These are phyloP conservation scores for Botrytis fabae DNA, from an alignment of 2,329 filamentous ascomycete species.

Conservation along the genomic window DNA sequence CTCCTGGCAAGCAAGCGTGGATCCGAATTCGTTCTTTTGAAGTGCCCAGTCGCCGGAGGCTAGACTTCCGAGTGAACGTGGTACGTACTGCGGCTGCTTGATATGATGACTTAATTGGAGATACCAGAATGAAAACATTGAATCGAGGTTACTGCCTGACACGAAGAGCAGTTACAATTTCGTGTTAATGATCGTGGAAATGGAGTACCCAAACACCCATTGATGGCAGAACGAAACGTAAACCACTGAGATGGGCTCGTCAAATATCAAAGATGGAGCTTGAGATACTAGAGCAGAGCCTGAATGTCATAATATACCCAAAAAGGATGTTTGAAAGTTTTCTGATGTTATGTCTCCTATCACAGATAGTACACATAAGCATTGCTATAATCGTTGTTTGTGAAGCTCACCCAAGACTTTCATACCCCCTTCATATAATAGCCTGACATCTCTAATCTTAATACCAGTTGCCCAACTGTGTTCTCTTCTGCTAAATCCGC, in stretches of 20 bases:
- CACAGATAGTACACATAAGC: not conserved
- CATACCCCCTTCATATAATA: constrained; percentile 53
- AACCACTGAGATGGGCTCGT: not conserved
- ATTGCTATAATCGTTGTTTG: not conserved
- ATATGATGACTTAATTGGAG: not conserved
- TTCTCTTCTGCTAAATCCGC: constrained; percentile 51
- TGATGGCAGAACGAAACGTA: not conserved
- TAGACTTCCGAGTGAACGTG: not conserved
- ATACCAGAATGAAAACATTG: too few relatives aligned
- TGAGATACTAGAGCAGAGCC: not conserved
- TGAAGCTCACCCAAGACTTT: not conserved
- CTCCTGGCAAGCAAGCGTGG: not conserved
- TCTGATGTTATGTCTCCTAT: not conserved
- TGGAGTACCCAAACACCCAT: not conserved
- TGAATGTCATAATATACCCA: not conserved
- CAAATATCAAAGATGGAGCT: not conserved
- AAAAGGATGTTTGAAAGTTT: not conserved
- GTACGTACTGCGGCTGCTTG: not conserved
- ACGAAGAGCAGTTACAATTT: not conserved
- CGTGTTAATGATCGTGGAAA: not conserved
- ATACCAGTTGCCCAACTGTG: constrained; percentile 66
- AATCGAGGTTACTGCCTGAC: not conserved
- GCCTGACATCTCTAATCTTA: constrained; percentile 69
- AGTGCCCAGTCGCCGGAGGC: not conserved
- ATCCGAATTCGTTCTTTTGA: not conserved